Evolutionary conservation across 2,329 filamentous ascomycete genomes (phyloP), one percentile per base, ranked within the genome.

Genomic region (Monosporascus sp.): DNA sequence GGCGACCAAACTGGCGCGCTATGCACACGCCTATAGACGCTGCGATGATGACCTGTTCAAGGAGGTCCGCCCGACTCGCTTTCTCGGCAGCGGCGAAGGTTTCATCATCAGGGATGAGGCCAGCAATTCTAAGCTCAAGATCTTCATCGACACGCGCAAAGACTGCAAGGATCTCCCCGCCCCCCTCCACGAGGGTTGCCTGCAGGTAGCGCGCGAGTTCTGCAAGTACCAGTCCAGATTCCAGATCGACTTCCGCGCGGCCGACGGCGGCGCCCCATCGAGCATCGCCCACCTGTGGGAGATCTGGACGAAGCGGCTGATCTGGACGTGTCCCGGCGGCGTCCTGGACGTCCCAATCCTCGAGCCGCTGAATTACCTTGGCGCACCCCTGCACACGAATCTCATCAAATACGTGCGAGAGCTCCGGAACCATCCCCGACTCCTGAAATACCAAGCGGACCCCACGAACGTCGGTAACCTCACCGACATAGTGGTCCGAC

Each of bases 271-370:
- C 2, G 38, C 31, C 4, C 59, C 62, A 2, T 53, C 55, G 4
- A 59, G 46, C 47, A 51, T 64, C n/a, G 43, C 52, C 3, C 60
- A 63, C 6, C 44, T 64, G 4, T 64, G 62, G 39, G 59, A 63
- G 43, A 62, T 63, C 20, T 64, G 62, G 62, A 48, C 51, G 47
- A 56, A 62, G 48, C 61, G 61, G 9, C 58, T 60, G 11, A 43
- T 58, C 35, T 55, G 55, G 48, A 50, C 50, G 6, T 9, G 27
- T 6, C 43, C 37, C 1, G 20, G 22, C 39, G 39, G 27, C 17
- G 14, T 37, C 35, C 43, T 57, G 48, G 24, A 2, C 2, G 7
- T 7, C 0, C 57, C 58, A 1, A 60, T 63, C 27, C 27, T 48
- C 4, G 60, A 60, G 25, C 49, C 55, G 7, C 41, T 48, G 2